Percentiles rank a stretch among this genome's conserved stretches.
Conservation (phyloP, 805 yeast species). For the Wickerhamomyces silvicola region DNA sequence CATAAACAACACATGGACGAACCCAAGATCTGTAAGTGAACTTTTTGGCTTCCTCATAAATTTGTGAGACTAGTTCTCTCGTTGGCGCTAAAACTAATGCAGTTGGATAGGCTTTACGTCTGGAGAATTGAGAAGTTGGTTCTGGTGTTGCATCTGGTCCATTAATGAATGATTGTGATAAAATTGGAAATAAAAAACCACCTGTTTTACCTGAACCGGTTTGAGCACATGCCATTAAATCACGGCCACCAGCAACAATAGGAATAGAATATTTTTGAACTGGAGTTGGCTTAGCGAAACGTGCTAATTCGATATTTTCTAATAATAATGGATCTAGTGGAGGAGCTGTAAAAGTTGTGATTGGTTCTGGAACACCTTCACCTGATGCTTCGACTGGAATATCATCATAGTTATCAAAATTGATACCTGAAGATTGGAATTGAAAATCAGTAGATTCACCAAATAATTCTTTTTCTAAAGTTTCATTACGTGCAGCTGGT, state of each 20-base stretch:
- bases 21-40: conserved; percentile 99
- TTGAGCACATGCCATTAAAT: conserved; percentile 96
- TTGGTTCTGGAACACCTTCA: conserved; percentile 89
- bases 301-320: conserved; percentile 79
- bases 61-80: conserved; percentile 97
- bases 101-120: conserved; percentile 86
- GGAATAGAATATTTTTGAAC: conserved; percentile 93
- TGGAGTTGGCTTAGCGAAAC: conserved; percentile 95
- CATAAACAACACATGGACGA: conserved; percentile 91
- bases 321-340: conserved; percentile 84
- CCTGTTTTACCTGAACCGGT: conserved; percentile 99
- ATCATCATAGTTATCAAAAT: conserved; percentile 97
- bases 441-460: conserved; percentile 64
- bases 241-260: conserved; percentile 82
- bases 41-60: conserved; percentile 91
- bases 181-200: conserved; percentile 97
- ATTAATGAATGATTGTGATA: conserved; percentile 79
- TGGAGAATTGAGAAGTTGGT: conserved; percentile 41
- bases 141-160: conserved; percentile 72
- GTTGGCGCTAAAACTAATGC: conserved; percentile 97
- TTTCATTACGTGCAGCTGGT: conserved; percentile 68
- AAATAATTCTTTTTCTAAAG: conserved; percentile 71
- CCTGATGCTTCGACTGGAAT: conserved; percentile 99
- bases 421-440: conserved; percentile 93
- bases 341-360: conserved; percentile 80